Percentiles rank a stretch among this genome's conserved stretches.
phyloP scores from a whole-genome alignment of 495 filamentous ascomycete species.

The Neurospora sublineolata region DNA sequence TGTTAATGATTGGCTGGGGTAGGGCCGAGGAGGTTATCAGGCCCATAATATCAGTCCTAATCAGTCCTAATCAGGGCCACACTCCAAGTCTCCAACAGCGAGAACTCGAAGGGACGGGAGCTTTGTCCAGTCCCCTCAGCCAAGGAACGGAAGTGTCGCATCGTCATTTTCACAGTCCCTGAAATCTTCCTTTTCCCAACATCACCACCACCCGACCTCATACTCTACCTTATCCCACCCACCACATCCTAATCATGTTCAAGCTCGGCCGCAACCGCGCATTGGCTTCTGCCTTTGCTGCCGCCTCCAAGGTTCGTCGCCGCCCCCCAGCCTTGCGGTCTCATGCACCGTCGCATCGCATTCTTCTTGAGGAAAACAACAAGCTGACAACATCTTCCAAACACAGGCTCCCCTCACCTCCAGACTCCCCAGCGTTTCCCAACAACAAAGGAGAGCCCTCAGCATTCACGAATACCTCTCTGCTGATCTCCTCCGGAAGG shows the following conservation, averaged over 20 bases:
- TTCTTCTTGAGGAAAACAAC: neutral
- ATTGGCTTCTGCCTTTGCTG: constrained; percentile 35
- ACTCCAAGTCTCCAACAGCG: neutral
- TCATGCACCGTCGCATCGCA: neutral
- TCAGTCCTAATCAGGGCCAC: neutral
- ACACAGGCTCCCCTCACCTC: constrained; percentile 26
- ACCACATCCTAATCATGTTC: constrained; percentile 28
- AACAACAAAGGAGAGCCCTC: constrained; percentile 68
- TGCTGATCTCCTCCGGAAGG: constrained; percentile 73
- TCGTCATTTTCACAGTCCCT: neutral
- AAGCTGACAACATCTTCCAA: constrained; percentile 3
- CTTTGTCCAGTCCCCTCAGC: neutral
- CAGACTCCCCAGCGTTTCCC: constrained; percentile 33
- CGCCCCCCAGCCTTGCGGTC: neutral
- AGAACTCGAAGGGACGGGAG: neutral
- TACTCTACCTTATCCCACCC: constrained; percentile 1
- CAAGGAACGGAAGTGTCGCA: neutral
- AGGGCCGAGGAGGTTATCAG: neutral
- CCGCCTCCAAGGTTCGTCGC: constrained; percentile 31
- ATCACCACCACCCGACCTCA: neutral
- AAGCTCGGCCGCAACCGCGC: constrained; percentile 37
- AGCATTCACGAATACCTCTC: constrained; percentile 97
- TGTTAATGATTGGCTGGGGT: neutral
- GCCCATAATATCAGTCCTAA: neutral
- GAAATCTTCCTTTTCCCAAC: neutral